Base-by-base conservation (phyloP, 352 stramenopile species). In the Peronospora farinosa region DNA sequence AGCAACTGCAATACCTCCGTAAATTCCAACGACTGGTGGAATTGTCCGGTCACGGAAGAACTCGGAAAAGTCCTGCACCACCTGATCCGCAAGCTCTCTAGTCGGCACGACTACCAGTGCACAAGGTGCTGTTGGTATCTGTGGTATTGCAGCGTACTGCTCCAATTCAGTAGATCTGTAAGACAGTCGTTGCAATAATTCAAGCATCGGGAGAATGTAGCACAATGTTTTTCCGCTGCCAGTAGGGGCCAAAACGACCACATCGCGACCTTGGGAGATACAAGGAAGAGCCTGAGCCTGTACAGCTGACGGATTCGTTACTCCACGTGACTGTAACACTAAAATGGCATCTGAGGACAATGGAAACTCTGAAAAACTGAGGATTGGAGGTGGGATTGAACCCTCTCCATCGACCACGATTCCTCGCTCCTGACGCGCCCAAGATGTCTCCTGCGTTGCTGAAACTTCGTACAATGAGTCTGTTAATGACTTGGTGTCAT, bases 251-350 rank as follows among this genome's bases (percentile, higher is more conserved):
- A 93, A 74, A 2, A 76, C 91, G 31, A 99, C 72, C 23, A 98
- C 74, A 67, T 99, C 96, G 17, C 87, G 69, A n/a, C 82, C 73
- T 9, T 65, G 57, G 8, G 93, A 54, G 6, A 96, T 59, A 16
- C 72, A 67, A 5, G 92, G 90, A n/a, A 97, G 76, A n/a, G 80
- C 66, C 57, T 97, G 86, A 81, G 98, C 98, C 69, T 99, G 97
- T 46, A 99, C 95, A 6, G 96, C 72, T 9, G 94, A 99, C 1
- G 96, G 96, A 38, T 88, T 83, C 31, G 78, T 81, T 57, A 96
- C 62, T 11, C 64, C 63, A 31, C 67, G 62, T 7, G 52, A 54
- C 7, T 65, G 27, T 6, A 86, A 57, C 30, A 60, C 52, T 28
- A 44, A 56, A 38, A 64, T 46, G 3, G 51, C 47, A 11, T 51